Evolutionary conservation across 2,329 filamentous ascomycete genomes (phyloP).

Genomic region (Laburnicola sp.): DNA sequence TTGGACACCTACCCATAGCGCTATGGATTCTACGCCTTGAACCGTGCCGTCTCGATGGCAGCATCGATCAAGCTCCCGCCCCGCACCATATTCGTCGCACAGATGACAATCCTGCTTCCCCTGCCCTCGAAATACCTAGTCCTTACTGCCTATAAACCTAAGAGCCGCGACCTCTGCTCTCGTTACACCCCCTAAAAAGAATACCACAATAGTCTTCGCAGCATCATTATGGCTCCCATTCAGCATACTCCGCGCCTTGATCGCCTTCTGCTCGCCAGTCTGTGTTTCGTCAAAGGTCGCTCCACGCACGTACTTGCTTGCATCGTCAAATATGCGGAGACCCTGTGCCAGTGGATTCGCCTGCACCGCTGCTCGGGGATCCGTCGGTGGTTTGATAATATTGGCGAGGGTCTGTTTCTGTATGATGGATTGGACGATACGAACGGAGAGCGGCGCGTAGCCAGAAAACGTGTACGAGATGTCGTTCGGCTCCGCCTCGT

Average conservation of each 20-base stretch:
- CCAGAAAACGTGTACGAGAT: conserved; percentile 98
- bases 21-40: conserved; percentile 19
- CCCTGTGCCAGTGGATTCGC: conserved; percentile 69
- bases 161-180: conserved; percentile 95
- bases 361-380: conserved; percentile 40
- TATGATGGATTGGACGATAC: conserved; percentile 87
- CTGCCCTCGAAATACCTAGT: conserved; percentile 66
- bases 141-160: conserved; percentile 80
- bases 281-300: conserved; percentile 91
- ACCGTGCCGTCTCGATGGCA: conserved; percentile 69
- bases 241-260: conserved; percentile 80
- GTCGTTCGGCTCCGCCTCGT: conserved; percentile 91
- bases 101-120: conserved; percentile 83
- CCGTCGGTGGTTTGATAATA: conserved; percentile 54
- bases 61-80: conserved; percentile 87
- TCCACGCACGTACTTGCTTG: conserved; percentile 82
- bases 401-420: conserved; percentile 83
- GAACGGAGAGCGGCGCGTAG: conserved; percentile 88
- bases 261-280: conserved; percentile 88
- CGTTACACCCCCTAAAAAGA: conserved; percentile 95
- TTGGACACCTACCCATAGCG: not conserved
- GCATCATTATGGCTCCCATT: conserved; percentile 61
- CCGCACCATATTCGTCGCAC: conserved; percentile 87
- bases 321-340: conserved; percentile 92
- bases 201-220: conserved; percentile 88